Percentiles rank a stretch among this genome's conserved stretches.
Evolutionary conservation across 1,139 yeast species (phyloP).

Genomic region (Kazachstania sp.): DNA sequence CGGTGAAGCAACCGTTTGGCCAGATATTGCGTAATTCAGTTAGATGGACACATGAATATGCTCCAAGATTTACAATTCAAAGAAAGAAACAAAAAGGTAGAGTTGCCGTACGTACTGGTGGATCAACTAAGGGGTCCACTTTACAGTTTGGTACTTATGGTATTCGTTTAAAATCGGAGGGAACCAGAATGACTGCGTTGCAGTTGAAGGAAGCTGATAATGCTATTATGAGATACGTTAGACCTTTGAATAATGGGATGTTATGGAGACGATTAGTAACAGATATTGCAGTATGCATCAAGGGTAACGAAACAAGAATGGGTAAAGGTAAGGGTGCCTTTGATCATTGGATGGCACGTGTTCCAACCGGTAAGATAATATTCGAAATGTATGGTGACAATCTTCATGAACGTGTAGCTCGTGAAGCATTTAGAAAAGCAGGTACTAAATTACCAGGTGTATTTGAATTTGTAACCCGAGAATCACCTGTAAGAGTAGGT

Average conservation of each 20-base stretch:
- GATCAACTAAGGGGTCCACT: constrained; percentile 81
- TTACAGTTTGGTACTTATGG: constrained; percentile 80
- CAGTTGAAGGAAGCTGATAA: constrained; percentile 89
- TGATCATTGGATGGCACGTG: constrained; percentile 95
- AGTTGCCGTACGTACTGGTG: constrained; percentile 91
- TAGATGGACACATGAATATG: constrained; percentile 72
- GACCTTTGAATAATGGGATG: constrained; percentile 47
- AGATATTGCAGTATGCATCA: constrained; percentile 83
- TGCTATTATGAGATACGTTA: constrained; percentile 70
- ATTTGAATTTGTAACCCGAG: constrained; percentile 71
- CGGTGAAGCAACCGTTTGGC: neutral
- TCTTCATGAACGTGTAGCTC: constrained; percentile 82
- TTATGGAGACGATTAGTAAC: constrained; percentile 77
- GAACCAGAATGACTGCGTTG: constrained; percentile 77
- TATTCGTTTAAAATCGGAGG: constrained; percentile 76
- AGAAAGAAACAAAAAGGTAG: constrained; percentile 90
- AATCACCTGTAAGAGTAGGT: constrained; percentile 66
- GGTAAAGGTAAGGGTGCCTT: constrained; percentile 99
- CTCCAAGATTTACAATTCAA: constrained; percentile 68
- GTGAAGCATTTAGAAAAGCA: constrained; percentile 87
- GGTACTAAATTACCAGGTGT: constrained; percentile 88
- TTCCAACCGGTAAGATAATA: constrained; percentile 88
- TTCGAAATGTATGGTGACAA: constrained; percentile 69
- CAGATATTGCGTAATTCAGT: constrained; percentile 1
- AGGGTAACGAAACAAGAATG: constrained; percentile 99